Evolutionary conservation across 352 stramenopile genomes (phyloP).

Genomic region (Pythium scleroteichum): DNA sequence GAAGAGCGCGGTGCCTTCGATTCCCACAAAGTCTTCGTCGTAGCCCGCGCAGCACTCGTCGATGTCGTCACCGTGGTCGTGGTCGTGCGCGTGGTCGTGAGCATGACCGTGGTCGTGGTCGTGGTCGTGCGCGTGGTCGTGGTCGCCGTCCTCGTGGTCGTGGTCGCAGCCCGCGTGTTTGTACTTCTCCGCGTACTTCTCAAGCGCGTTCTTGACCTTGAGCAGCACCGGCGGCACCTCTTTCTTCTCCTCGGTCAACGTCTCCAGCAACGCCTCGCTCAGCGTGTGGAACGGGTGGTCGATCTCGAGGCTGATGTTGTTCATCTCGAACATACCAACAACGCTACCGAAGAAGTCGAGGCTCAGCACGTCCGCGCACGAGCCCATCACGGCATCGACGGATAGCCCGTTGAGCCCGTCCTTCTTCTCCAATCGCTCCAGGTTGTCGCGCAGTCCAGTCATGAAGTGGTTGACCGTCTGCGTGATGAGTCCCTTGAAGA

Average conservation of each 20-base stretch:
- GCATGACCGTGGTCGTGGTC: conserved; percentile 37
- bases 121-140: conserved; percentile 36
- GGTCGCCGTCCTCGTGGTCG: conserved; percentile 32
- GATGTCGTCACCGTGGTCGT: conserved; percentile 43
- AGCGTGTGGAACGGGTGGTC: conserved; percentile 81
- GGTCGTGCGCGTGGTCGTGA: conserved; percentile 31
- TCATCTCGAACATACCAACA: conserved; percentile 97
- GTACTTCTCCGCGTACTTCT: conserved; percentile 71
- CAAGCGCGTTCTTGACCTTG: conserved; percentile 62
- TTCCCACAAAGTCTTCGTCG: conserved; percentile 89
- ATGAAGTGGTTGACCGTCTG: conserved; percentile 65
- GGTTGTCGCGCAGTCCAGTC: conserved; percentile 55
- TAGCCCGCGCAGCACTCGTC: conserved; percentile 41
- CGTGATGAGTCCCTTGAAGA: conserved; percentile 59
- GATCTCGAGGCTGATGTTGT: conserved; percentile 95
- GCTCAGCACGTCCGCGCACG: conserved; percentile 56
- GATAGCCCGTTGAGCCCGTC: conserved; percentile 63
- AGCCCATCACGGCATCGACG: conserved; percentile 45
- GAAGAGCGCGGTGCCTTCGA: conserved; percentile 95
- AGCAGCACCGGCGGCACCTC: conserved; percentile 62
- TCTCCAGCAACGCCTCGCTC: conserved; percentile 57
- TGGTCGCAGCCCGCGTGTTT: conserved; percentile 34
- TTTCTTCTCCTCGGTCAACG: conserved; percentile 57
- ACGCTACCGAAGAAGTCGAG: conserved; percentile 87
- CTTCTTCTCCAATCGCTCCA: conserved; percentile 39